Conservation (phyloP, 1,284 basidiomycete species). For the Anthracocystis setariae region DNA sequence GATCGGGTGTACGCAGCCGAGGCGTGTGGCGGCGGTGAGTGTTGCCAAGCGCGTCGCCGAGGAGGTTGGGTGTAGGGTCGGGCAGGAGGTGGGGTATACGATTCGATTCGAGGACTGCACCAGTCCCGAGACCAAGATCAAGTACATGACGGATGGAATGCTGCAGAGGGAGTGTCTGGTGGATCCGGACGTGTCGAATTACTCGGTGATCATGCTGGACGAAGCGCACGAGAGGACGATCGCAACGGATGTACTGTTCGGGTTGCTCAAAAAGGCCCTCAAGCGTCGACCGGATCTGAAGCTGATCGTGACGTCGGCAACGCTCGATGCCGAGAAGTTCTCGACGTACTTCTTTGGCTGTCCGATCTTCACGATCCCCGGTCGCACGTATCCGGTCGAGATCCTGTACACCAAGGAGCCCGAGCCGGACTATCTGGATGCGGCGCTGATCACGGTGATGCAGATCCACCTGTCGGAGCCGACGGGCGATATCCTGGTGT, state of each 20-base stretch:
- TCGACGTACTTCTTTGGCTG: constrained; percentile 98
- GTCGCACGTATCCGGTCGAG: constrained; percentile 97
- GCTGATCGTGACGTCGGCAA: constrained; percentile 97
- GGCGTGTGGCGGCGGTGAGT: constrained; percentile 99
- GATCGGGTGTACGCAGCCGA: constrained; percentile 96
- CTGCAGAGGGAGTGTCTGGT: constrained; percentile 94
- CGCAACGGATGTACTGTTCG: constrained; percentile 95
- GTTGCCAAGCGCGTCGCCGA: constrained; percentile 98
- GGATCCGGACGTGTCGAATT: constrained; percentile 89
- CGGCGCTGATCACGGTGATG: constrained; percentile 97
- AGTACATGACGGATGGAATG: constrained; percentile 99
- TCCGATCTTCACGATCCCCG: constrained; percentile 99
- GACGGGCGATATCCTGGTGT: constrained; percentile 92
- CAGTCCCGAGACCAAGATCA: constrained; percentile 95
- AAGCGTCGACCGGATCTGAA: constrained; percentile 94
- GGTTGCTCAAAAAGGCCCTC: constrained; percentile 94
- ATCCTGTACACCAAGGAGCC: constrained; percentile 98
- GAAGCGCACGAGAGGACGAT: constrained; percentile 99
- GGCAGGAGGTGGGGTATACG: constrained; percentile 96
- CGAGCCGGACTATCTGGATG: constrained; percentile 97
- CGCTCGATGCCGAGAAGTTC: constrained; percentile 98
- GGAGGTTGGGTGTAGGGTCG: constrained; percentile 94
- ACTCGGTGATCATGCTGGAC: constrained; percentile 97
- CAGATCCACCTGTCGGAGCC: constrained; percentile 99
- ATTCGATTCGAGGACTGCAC: constrained; percentile 99